These are phyloP conservation scores for Colletotrichum ledebouriae DNA, from an alignment of 2,329 filamentous ascomycete species.

Conservation along the genomic window DNA sequence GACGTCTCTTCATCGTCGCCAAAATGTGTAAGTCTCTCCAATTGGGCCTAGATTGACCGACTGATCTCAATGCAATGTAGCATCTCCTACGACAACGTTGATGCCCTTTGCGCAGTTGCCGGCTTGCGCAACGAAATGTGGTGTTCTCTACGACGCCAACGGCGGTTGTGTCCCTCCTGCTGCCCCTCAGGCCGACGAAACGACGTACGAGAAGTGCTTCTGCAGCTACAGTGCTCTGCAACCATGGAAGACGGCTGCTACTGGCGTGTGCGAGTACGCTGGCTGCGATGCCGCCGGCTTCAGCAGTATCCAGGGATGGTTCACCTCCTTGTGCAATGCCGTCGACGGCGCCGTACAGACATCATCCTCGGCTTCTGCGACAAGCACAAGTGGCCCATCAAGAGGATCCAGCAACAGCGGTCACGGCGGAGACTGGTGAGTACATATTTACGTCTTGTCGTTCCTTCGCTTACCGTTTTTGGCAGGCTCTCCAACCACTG, in stretches of 20 bases:
- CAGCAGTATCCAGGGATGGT: constrained; percentile 77
- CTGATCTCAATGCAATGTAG: constrained; percentile 8
- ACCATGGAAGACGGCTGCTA: constrained; percentile 54
- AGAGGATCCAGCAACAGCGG: constrained; percentile 41
- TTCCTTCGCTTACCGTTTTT: constrained; percentile 3
- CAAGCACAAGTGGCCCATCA: constrained; percentile 45
- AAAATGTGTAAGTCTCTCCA: constrained; percentile 40
- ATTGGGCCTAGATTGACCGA: not conserved
- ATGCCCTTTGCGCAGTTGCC: constrained; percentile 72
- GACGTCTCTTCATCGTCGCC: constrained; percentile 5
- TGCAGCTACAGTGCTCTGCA: constrained; percentile 74
- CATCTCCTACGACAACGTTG: constrained; percentile 61
- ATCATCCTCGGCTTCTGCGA: constrained; percentile 48
- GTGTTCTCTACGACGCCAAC: constrained; percentile 77
- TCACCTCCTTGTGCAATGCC: constrained; percentile 72
- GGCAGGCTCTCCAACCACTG: constrained; percentile 77
- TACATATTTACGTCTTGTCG: constrained; percentile 29
- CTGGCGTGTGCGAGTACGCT: constrained; percentile 72
- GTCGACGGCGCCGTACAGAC: constrained; percentile 52
- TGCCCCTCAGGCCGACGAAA: constrained; percentile 60
- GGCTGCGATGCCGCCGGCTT: constrained; percentile 65
- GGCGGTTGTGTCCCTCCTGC: constrained; percentile 76
- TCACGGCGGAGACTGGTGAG: constrained; percentile 63
- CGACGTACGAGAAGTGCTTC: constrained; percentile 78
- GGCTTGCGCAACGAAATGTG: constrained; percentile 71